phyloP scores from a whole-genome alignment of 2,329 filamentous ascomycete genomes.

The Diplocarpon mali region DNA sequence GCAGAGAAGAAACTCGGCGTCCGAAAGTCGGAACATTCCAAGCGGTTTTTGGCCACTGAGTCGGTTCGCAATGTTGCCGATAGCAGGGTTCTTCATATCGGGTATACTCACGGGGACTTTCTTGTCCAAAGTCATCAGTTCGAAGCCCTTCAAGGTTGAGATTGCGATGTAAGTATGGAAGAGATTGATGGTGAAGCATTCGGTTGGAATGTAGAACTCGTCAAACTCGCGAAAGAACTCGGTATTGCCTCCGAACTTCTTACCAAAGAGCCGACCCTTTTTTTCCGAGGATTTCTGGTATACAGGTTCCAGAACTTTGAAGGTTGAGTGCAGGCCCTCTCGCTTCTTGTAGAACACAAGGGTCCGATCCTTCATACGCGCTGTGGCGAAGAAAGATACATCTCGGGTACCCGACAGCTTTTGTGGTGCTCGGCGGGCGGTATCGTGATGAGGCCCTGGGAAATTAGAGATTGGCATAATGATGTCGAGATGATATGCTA shows the following conservation, averaged over 20 bases:
- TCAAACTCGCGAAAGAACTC: conserved; percentile 98
- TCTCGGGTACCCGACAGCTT: conserved; percentile 79
- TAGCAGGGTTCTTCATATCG: conserved; percentile 66
- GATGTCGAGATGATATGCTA: conserved; percentile 87
- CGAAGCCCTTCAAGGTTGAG: conserved; percentile 82
- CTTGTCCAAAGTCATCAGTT: conserved; percentile 93
- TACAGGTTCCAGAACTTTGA: conserved; percentile 94
- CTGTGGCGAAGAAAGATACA: conserved; percentile 92
- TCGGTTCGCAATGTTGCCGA: conserved; percentile 74
- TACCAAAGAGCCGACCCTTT: conserved; percentile 55
- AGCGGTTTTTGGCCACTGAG: conserved; percentile 76
- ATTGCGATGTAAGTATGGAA: conserved; percentile 94
- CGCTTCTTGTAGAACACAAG: conserved; percentile 96
- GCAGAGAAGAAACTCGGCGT: conserved; percentile 83
- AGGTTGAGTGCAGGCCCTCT: conserved; percentile 82
- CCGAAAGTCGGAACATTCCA: conserved; percentile 91
- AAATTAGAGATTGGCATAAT: conserved; percentile 55
- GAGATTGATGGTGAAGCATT: conserved; percentile 90
- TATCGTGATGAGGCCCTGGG: conserved; percentile 55
- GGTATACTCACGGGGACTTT: conserved; percentile 93
- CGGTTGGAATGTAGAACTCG: conserved; percentile 94
- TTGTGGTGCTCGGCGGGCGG: conserved; percentile 74
- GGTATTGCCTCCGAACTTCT: conserved; percentile 56
- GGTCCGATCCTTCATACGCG: conserved; percentile 92
- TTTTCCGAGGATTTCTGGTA: conserved; percentile 86